Conservation (phyloP, 1,284 basidiomycete genomes). For the Ustilago esculenta region DNA sequence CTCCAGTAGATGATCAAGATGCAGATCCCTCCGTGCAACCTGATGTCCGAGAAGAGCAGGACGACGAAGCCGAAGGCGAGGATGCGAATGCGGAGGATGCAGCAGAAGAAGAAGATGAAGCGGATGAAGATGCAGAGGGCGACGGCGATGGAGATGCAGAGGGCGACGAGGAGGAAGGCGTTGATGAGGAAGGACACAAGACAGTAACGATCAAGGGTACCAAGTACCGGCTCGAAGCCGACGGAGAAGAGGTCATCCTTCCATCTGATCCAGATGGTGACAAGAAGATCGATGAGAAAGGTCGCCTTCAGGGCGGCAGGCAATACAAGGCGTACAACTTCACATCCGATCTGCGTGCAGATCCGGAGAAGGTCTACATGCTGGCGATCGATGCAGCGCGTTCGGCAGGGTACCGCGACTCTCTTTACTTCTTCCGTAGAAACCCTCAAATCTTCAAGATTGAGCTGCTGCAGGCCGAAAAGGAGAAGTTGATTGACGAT, state of each 20-base stretch:
- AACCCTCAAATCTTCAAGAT: conserved; percentile 90
- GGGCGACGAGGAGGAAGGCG: conserved; percentile 24
- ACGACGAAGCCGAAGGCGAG: conserved; percentile 8
- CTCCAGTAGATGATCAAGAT: conserved; percentile 26
- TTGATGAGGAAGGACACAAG: conserved; percentile 67
- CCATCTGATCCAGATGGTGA: conserved; percentile 87
- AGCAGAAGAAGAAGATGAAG: conserved; percentile 8
- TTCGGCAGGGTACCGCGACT: conserved; percentile 93
- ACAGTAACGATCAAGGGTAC: conserved; percentile 80
- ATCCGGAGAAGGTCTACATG: conserved; percentile 87
- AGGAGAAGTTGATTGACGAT: conserved; percentile 86
- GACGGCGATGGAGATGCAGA: conserved; percentile 25
- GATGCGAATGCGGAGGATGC: conserved; percentile 8
- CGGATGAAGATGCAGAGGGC: conserved; percentile 15
- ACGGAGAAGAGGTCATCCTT: conserved; percentile 86
- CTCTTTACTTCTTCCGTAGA: conserved; percentile 92
- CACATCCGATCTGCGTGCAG: conserved; percentile 77
- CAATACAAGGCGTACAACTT: conserved; percentile 90
- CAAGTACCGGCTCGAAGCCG: conserved; percentile 80
- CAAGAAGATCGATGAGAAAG: conserved; percentile 86
- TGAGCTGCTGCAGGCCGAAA: conserved; percentile 73
- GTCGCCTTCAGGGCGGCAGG: conserved; percentile 85
- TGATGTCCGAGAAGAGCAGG: conserved; percentile 11
- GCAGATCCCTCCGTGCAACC: conserved; percentile 2
- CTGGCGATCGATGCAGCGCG: conserved; percentile 96